phyloP scores from a whole-genome alignment of 768 basidiomycete genomes.

The Russula vinacea region DNA sequence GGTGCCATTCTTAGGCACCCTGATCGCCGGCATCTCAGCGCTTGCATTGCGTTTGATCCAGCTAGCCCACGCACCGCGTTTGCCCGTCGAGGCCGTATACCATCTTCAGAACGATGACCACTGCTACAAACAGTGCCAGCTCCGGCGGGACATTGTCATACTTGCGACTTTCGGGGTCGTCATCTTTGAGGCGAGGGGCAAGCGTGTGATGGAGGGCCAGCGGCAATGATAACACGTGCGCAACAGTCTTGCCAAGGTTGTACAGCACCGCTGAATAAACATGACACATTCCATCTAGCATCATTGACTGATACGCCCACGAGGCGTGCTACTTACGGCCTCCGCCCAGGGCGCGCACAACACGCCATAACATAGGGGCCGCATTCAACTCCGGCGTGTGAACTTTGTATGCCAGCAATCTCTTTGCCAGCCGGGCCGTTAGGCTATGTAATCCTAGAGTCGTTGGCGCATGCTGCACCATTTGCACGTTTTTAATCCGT shows the following conservation, averaged over 20 bases:
- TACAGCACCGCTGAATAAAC: conserved; percentile 57
- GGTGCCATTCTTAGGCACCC: conserved; percentile 10
- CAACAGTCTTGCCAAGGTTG: conserved; percentile 56
- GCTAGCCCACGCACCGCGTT: conserved; percentile 43
- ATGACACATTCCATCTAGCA: conserved; percentile 24
- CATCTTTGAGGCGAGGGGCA: conserved; percentile 43
- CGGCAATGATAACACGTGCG: conserved; percentile 53
- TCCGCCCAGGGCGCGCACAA: conserved; percentile 62
- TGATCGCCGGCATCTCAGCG: conserved; percentile 42
- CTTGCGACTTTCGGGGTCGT: conserved; percentile 47
- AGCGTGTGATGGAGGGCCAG: conserved; percentile 58
- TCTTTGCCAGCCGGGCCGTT: conserved; percentile 59
- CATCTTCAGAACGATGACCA: conserved; percentile 76
- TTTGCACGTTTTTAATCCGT: not conserved
- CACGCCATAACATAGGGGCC: conserved; percentile 75
- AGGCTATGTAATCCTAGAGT: conserved; percentile 55
- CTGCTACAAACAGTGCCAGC: conserved; percentile 53
- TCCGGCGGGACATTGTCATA: conserved; percentile 70
- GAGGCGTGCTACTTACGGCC: conserved; percentile 54
- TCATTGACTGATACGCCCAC: conserved; percentile 21
- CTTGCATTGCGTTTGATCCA: not conserved
- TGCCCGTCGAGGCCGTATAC: conserved; percentile 79
- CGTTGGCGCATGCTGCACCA: conserved; percentile 56
- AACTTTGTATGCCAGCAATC: conserved; percentile 55
- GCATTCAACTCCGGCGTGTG: conserved; percentile 71